phyloP scores from a whole-genome alignment of 2,329 filamentous ascomycete genomes.

The Claviceps pazoutovae region DNA sequence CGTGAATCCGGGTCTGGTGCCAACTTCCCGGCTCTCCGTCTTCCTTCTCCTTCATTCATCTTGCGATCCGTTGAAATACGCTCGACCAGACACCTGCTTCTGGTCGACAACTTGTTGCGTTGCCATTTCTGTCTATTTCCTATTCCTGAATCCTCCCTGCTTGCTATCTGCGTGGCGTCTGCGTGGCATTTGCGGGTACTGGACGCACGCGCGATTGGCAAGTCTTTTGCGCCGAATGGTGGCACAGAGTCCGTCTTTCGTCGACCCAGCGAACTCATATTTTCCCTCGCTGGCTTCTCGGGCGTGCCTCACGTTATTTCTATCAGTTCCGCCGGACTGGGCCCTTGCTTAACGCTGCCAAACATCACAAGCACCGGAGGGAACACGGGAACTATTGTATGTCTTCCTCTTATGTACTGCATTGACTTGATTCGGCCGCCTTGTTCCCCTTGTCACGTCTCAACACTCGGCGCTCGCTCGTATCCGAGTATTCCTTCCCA shows the following conservation, averaged over 20 bases:
- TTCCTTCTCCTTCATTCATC: not conserved
- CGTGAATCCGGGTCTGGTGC: not conserved
- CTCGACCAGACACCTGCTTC: not conserved
- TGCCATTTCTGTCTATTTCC: not conserved
- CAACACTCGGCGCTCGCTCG: not conserved
- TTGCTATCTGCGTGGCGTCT: not conserved
- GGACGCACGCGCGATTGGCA: not conserved
- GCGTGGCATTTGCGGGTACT: not conserved
- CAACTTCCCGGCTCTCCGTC: constrained; percentile 3
- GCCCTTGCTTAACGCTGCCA: too few relatives aligned
- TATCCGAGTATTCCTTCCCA: not conserved
- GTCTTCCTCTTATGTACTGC: not conserved
- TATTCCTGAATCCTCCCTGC: not conserved
- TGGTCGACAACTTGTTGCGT: not conserved
- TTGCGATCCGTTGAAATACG: not conserved
- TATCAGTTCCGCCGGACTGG: not conserved
- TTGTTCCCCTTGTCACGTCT: not conserved
- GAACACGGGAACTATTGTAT: not conserved
- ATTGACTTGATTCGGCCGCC: not conserved
- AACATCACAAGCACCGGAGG: too few relatives aligned
- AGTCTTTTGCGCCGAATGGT: not conserved
- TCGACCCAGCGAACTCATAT: not conserved
- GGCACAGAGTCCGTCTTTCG: not conserved
- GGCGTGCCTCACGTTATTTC: not conserved
- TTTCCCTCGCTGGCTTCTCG: not conserved